Conservation (phyloP, 345 rosid genomes). For the Reutealis trisperma region DNA sequence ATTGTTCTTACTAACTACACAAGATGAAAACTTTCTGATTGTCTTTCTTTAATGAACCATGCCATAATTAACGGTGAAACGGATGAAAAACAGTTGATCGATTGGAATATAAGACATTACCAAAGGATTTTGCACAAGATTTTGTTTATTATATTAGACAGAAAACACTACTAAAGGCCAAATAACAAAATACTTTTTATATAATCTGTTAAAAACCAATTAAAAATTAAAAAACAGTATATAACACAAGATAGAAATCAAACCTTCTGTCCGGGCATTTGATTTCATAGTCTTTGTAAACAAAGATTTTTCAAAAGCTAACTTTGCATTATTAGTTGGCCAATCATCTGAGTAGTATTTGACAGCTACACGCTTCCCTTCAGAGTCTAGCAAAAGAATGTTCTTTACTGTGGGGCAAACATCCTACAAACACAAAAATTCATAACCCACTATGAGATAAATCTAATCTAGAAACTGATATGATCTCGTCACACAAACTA, state of each 20-base stretch:
- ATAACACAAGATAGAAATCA: background rate
- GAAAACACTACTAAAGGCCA: background rate
- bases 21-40: background rate
- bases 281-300: constrained; percentile 80
- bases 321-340: constrained; percentile 71
- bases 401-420: constrained; percentile 78
- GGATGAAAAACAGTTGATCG: background rate
- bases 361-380: constrained; percentile 91
- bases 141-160: background rate
- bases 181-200: background rate
- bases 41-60: background rate
- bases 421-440: constrained; percentile 43
- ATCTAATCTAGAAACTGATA: background rate
- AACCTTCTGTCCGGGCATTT: constrained; percentile 88
- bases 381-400: constrained; percentile 88
- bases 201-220: background rate
- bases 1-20: background rate
- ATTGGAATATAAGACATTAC: background rate
- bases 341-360: constrained; percentile 90
- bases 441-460: background rate
- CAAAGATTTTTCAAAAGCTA: constrained; percentile 70
- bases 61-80: background rate
- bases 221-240: background rate
- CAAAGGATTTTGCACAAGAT: background rate
- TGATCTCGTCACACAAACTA: background rate